These are phyloP conservation scores for Lepidium aucheri DNA, from an alignment of 345 rosid genomes.

Conservation along the genomic window DNA sequence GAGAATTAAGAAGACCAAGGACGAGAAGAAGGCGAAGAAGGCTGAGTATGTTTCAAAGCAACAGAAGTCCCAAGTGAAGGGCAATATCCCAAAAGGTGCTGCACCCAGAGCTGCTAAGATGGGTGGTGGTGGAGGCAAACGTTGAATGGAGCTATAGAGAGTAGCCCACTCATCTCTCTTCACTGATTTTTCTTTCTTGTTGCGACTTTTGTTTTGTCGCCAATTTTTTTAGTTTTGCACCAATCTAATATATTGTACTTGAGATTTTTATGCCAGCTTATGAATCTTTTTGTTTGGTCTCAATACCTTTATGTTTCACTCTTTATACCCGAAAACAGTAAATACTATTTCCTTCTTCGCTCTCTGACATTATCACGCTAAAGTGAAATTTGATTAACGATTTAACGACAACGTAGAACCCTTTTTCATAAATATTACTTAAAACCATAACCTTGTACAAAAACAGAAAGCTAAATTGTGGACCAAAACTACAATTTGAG, in stretches of 20 bases:
- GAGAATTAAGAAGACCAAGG: constrained; percentile 77
- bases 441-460: not conserved
- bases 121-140: constrained; percentile 83
- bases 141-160: constrained; percentile 27
- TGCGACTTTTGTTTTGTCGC: not conserved
- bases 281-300: not conserved
- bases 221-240: constrained; percentile 7
- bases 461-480: not conserved
- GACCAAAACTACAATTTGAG: not conserved
- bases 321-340: not conserved
- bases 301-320: not conserved
- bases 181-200: constrained; percentile 1
- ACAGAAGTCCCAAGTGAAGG: constrained; percentile 46
- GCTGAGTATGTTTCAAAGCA: constrained; percentile 51
- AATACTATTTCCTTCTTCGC: not conserved
- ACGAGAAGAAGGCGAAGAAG: constrained; percentile 82
- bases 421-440: not conserved
- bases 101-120: constrained; percentile 53
- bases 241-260: constrained; percentile 12
- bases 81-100: constrained; percentile 37
- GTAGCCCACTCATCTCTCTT: constrained; percentile 10
- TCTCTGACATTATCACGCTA: not conserved
- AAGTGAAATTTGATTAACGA: not conserved
- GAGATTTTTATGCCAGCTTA: not conserved
- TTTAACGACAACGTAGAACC: no score